These are phyloP conservation scores for Pseudopediastrum boryanum DNA, from an alignment of 139 green algal species.

Conservation along the genomic window DNA sequence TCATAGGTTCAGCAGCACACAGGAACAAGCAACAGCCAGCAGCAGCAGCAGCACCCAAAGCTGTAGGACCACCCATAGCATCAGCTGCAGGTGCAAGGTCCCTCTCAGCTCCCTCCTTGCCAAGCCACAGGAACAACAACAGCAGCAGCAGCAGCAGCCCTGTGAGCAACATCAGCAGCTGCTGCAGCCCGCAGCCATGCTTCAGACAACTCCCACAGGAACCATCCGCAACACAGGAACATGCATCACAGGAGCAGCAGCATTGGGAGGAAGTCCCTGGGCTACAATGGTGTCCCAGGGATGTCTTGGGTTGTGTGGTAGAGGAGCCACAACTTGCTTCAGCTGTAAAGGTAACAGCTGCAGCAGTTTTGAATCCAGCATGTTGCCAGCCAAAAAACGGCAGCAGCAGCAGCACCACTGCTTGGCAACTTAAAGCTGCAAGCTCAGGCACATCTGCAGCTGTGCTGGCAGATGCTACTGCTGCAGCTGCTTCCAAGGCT, in stretches of 20 bases:
- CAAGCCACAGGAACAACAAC: too few species aligned
- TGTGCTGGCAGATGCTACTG: not conserved
- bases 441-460: not conserved
- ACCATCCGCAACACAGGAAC: not conserved
- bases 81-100: too few species aligned
- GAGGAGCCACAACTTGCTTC: too few species aligned
- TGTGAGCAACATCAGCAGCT: not conserved
- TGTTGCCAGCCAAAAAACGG: too few species aligned
- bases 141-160: too few species aligned
- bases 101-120: too few species aligned
- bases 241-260: not conserved
- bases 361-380: too few species aligned
- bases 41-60: not conserved
- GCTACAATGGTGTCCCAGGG: too few species aligned
- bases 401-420: slow-evolving; percentile 7
- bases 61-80: not conserved
- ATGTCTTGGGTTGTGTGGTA: too few species aligned
- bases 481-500: slow-evolving; percentile 4
- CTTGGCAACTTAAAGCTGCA: too few species aligned
- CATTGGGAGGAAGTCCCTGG: too few species aligned
- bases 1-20: not conserved
- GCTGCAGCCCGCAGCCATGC: not conserved
- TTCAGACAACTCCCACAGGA: not conserved
- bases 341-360: too few species aligned
- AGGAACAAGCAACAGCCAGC: not conserved